Conservation (phyloP, 345 rosid genomes). For the Populus davidiana region DNA sequence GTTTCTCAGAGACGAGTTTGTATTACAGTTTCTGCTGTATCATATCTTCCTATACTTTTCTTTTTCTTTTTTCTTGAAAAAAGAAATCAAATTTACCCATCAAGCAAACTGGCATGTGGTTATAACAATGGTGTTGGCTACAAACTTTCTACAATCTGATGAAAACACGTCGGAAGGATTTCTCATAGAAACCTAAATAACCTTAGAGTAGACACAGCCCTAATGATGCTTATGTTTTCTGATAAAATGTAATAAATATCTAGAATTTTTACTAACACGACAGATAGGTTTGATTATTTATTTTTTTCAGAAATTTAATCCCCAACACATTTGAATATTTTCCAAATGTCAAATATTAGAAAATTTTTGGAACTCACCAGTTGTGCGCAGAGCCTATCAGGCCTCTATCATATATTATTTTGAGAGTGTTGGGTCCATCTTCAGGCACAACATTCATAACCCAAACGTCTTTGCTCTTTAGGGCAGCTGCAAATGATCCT, state of each 20-base stretch:
- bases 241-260: neutral
- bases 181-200: neutral
- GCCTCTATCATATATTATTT: slow-evolving; percentile 87
- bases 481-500: slow-evolving; percentile 93
- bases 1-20: neutral
- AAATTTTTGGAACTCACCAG: slow-evolving; percentile 49
- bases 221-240: neutral
- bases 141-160: neutral
- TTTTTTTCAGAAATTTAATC: neutral
- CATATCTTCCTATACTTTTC: neutral
- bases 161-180: neutral
- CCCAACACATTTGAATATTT: neutral
- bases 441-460: slow-evolving; percentile 86
- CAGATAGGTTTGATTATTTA: neutral
- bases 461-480: slow-evolving; percentile 85
- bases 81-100: neutral
- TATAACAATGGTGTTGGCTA: neutral
- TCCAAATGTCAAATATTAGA: neutral
- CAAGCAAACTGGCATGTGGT: neutral
- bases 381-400: slow-evolving; percentile 75
- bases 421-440: slow-evolving; percentile 82
- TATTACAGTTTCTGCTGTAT: neutral
- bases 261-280: neutral
- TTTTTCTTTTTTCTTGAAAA: too few relatives aligned
- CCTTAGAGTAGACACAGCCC: neutral